Conservation (phyloP, 169 alveolate genomes). For the Theileria parva region DNA sequence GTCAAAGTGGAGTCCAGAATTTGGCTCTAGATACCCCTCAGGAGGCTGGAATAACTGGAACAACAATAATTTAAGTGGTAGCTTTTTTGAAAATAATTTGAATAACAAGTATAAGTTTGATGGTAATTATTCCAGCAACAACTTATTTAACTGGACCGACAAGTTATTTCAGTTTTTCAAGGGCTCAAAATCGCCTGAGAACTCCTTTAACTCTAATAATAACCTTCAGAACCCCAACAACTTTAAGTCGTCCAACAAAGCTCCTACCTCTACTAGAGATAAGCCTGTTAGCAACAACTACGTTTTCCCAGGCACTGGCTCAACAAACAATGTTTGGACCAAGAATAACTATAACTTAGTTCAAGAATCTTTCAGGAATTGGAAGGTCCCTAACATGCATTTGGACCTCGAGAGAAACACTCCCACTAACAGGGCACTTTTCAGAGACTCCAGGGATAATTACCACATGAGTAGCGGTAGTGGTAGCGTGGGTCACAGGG, state of each 20-base stretch:
- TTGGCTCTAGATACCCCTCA: background rate
- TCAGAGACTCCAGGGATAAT: background rate
- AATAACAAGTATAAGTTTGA: constrained; percentile 10
- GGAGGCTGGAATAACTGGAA: background rate
- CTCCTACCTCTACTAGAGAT: background rate
- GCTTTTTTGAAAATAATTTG: background rate
- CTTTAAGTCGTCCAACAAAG: background rate
- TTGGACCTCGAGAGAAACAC: constrained; percentile 7
- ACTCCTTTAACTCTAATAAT: background rate
- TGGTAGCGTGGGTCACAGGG: constrained; percentile 10
- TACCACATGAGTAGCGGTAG: constrained; percentile 11
- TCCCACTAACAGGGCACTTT: background rate
- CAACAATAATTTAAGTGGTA: background rate
- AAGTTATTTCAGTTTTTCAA: background rate
- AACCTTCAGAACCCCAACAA: background rate
- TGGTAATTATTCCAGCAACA: background rate
- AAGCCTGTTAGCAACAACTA: background rate
- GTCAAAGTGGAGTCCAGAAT: constrained; percentile 1
- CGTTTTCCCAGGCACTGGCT: background rate
- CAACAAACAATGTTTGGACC: background rate
- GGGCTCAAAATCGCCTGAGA: constrained; percentile 7
- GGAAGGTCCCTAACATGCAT: constrained; percentile 12
- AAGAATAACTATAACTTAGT: background rate
- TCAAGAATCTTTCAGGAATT: constrained; percentile 3
- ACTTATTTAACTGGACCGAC: constrained; percentile 4